Percentiles rank a stretch among this genome's conserved stretches.
These are phyloP conservation scores for Arabidopsis arenosa DNA, from an alignment of 345 rosid genomes.

Conservation along the genomic window DNA sequence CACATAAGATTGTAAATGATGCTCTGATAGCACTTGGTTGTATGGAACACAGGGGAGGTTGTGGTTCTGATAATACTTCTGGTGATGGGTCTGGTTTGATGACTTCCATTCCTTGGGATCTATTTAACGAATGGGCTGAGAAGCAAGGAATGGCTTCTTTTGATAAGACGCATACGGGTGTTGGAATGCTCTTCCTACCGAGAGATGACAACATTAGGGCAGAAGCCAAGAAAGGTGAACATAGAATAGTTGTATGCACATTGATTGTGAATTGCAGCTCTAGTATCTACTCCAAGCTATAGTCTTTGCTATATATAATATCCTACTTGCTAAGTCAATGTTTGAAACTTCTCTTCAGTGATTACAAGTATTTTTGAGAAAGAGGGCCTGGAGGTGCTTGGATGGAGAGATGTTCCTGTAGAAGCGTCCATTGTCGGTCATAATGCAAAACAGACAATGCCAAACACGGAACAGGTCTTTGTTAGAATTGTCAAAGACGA, in stretches of 20 bases:
- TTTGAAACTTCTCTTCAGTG: constrained; percentile 54
- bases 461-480: constrained; percentile 91
- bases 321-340: constrained; percentile 27
- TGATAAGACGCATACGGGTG: constrained; percentile 86
- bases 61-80: constrained; percentile 97
- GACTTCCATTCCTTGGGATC: constrained; percentile 98
- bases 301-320: neutral
- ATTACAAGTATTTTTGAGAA: constrained; percentile 75
- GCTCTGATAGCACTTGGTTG: constrained; percentile 93
- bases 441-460: constrained; percentile 94
- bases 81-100: constrained; percentile 97
- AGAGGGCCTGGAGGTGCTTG: constrained; percentile 99
- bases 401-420: constrained; percentile 98
- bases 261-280: constrained; percentile 23
- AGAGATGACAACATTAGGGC: constrained; percentile 60
- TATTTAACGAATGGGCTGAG: constrained; percentile 78
- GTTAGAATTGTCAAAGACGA: constrained; percentile 92
- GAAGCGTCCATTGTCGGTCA: constrained; percentile 82
- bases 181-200: constrained; percentile 94
- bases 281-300: constrained; percentile 9
- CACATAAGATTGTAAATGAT: constrained; percentile 76
- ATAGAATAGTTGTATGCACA: constrained; percentile 23
- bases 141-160: constrained; percentile 75
- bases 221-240: constrained; percentile 83
- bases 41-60: constrained; percentile 99